Evolutionary conservation across 2,329 filamentous ascomycete genomes (phyloP), one percentile per base, ranked within the genome.

Genomic region (Pseudocercospora vitis): DNA sequence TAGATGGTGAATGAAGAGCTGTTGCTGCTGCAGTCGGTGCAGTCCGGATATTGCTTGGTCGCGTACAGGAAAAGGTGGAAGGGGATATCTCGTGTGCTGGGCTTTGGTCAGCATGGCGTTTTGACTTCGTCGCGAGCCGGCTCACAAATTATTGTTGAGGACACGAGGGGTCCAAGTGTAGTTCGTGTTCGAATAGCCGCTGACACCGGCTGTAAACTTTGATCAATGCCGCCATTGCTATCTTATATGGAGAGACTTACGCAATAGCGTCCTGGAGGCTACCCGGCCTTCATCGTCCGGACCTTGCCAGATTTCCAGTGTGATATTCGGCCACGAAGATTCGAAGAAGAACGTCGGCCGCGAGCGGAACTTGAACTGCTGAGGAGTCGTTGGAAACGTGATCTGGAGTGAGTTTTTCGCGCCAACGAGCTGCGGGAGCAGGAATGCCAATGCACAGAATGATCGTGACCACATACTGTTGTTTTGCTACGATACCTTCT

Each of bases 261-360:
- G 28, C 9, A 31, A 14, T 24, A 46, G 18, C 5, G 23, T 28
- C 4, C 14, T 11, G 9, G 14, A 19, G 24, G 23, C 42, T 24
- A 11, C 16, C 14, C 42, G 42, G 7, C 42, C 42, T 29, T 46
- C 3, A 16, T 28, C 24, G 21, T 46, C 28, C 8, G 42, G 24
- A 14, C 42, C 42, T 23, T 48, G 46, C 46, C 46, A 48, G 14
- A 33, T 23, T 29, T 48, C 46, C 6, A 48, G 29, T 7, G 29
- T 48, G 46, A 33, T 48, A 23, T 37, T 37, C 14, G 32, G 31
- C 16, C 18, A 48, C 18, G 29, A 18, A 3, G 32, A 28, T 3
- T 28, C 31, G 11, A 28, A 28, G 11, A 26, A 39, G 14, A 50
- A 35, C 3, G 23, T 18, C 14, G 31, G 29, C 14, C 33, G n/a